phyloP scores from a whole-genome alignment of 1,139 yeast species.

The Sugiyamaella xylanicola region DNA sequence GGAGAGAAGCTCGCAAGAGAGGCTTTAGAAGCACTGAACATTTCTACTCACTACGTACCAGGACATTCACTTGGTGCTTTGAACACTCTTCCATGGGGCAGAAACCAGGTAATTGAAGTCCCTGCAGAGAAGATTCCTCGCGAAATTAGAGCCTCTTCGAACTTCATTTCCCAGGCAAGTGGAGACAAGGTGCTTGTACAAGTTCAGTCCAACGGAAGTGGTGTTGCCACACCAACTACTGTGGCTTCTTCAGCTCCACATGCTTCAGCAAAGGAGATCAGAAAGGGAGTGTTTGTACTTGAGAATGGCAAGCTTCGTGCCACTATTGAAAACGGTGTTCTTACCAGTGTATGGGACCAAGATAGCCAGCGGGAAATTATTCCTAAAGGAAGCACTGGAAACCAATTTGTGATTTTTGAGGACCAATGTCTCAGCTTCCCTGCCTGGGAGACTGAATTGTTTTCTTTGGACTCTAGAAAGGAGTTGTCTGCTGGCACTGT shows the following conservation, averaged over 20 bases:
- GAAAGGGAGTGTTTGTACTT: constrained; percentile 51
- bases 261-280: constrained; percentile 43
- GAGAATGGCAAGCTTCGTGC: constrained; percentile 65
- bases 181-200: constrained; percentile 22
- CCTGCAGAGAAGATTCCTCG: constrained; percentile 26
- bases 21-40: constrained; percentile 53
- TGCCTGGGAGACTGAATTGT: constrained; percentile 97
- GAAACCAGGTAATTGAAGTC: constrained; percentile 56
- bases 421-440: constrained; percentile 91
- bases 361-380: constrained; percentile 66
- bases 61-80: constrained; percentile 40
- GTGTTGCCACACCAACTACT: constrained; percentile 25
- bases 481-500: constrained; percentile 53
- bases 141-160: constrained; percentile 4
- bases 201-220: constrained; percentile 23
- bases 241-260: constrained; percentile 19
- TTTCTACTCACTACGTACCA: constrained; percentile 31
- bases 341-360: constrained; percentile 67
- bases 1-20: constrained; percentile 56
- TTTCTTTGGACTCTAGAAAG: constrained; percentile 68
- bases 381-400: constrained; percentile 63
- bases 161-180: constrained; percentile 12
- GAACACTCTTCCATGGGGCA: constrained; percentile 71
- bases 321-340: constrained; percentile 61
- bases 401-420: constrained; percentile 76